These are phyloP conservation scores for Hanseniaspora meyeri DNA, from an alignment of 805 yeast genomes.

Conservation along the genomic window DNA sequence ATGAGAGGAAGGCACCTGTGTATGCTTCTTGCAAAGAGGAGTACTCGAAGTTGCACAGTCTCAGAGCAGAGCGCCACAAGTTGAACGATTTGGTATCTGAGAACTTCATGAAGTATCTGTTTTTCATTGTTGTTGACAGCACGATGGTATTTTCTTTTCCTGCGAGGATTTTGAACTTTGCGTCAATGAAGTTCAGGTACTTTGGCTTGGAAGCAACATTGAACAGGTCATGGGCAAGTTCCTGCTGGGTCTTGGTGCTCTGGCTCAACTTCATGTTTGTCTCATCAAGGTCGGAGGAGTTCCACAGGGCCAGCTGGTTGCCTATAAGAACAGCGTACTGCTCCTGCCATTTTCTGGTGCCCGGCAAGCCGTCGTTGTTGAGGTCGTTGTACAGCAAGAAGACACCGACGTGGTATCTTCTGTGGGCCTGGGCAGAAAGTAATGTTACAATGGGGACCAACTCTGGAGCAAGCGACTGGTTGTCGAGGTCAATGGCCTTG, in stretches of 20 bases:
- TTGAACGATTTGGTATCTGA: conserved; percentile 49
- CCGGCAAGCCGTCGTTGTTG: conserved; percentile 75
- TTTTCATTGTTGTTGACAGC: conserved; percentile 86
- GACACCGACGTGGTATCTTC: conserved; percentile 66
- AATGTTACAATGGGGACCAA: conserved; percentile 59
- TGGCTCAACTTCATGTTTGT: conserved; percentile 32
- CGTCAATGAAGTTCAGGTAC: conserved; percentile 83
- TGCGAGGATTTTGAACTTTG: conserved; percentile 64
- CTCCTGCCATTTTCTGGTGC: conserved; percentile 77
- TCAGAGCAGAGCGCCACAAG: conserved; percentile 72
- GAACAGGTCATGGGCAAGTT: conserved; percentile 36
- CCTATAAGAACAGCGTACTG: conserved; percentile 88
- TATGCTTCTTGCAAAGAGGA: conserved; percentile 84
- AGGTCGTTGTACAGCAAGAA: conserved; percentile 62
- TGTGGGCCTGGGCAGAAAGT: conserved; percentile 58
- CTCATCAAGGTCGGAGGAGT: conserved; percentile 49
- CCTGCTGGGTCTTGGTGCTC: conserved; percentile 30
- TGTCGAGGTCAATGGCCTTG: conserved; percentile 13
- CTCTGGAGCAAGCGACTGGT: conserved; percentile 27
- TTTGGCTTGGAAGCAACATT: conserved; percentile 62
- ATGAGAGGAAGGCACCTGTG: conserved; percentile 84
- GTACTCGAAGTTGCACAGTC: conserved; percentile 71
- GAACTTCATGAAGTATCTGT: conserved; percentile 73
- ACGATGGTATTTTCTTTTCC: conserved; percentile 49
- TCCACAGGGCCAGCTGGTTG: conserved; percentile 87